Base-by-base conservation (phyloP, 169 alveolate species). In the Cryptosporidium ubiquitum region DNA sequence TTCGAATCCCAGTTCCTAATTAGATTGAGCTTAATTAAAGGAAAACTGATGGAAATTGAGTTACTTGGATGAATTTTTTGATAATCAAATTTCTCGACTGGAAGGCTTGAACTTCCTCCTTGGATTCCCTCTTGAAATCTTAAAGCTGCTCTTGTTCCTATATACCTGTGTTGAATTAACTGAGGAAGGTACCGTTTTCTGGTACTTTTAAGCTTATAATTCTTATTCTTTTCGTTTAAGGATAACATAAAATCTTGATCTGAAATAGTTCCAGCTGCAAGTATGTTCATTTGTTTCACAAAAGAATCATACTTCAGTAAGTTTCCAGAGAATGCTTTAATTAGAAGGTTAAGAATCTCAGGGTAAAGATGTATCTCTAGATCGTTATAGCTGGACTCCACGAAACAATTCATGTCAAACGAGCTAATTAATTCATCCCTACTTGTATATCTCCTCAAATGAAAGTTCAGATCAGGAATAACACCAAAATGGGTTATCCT, bases 331-430 rank as follows among this genome's bases (percentile, higher is more conserved):
- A 79, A 79, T 10, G 31, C 61, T 3, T 37, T 35, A 23, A 79
- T 23, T 6, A 79, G 35, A 16, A 42, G 23, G 12, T 35, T 23
- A 16, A 39, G 5, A 42, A 29, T 33, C 55, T 44, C 44, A 16
- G 89, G 89, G 23, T 33, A 40, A 39, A 79, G 64, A 10, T 64
- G 18, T 9, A 79, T 7, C 75, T 42, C 51, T 5, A 55, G 18
- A 10, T 61, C 64, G 14, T 2, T 18, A 5, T 26, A 39, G 33
- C 29, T 73, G 20, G 89, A 79, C 16, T 39, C 75, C 18, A 61
- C 44, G 37, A 79, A 79, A 49, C 89, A 79, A 64, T 73, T 64
- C 75, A 79, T 42, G 47, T 79, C 89, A 49, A 79, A 79, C 35
- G 89, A 47, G 42, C 52, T 39, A 6, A 2, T 23, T 9, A 18